These are phyloP conservation scores for Hymenochaete sp. DNA, from an alignment of 1,284 basidiomycete genomes.

Conservation along the genomic window DNA sequence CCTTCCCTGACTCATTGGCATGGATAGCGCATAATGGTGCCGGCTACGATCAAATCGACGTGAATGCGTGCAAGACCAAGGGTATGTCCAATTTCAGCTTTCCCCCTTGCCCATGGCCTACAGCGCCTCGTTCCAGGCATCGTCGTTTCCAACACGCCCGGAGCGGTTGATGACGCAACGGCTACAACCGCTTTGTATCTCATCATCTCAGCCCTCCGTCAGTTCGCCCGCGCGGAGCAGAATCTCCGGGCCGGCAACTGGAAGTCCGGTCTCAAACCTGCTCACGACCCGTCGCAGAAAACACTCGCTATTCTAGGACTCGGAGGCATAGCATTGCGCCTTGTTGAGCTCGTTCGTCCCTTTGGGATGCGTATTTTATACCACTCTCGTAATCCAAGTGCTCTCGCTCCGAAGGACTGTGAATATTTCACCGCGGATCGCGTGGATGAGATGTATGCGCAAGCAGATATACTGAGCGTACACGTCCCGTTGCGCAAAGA, in stretches of 20 bases:
- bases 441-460: conserved; percentile 63
- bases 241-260: conserved; percentile 50
- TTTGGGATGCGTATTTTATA: conserved; percentile 88
- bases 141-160: conserved; percentile 83
- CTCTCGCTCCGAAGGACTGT: conserved; percentile 60
- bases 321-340: conserved; percentile 77
- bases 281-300: conserved; percentile 70
- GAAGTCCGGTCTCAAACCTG: conserved; percentile 46
- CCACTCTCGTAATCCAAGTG: conserved; percentile 56
- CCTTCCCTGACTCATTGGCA: conserved; percentile 58
- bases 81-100: too few species aligned
- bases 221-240: conserved; percentile 67
- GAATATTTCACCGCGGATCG: conserved; percentile 58
- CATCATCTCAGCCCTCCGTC: conserved; percentile 74
- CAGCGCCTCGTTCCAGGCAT: conserved; percentile 47
- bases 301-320: conserved; percentile 83
- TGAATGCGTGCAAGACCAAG: conserved; percentile 61
- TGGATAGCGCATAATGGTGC: conserved; percentile 94
- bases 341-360: conserved; percentile 59
- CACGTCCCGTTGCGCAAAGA: conserved; percentile 65
- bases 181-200: conserved; percentile 86
- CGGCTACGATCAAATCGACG: conserved; percentile 83
- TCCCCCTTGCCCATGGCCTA: too few species aligned
- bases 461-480: conserved; percentile 76
- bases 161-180: conserved; percentile 86